Base-by-base conservation (phyloP, 1,284 basidiomycete species). In the Xerocomus nothofagi region DNA sequence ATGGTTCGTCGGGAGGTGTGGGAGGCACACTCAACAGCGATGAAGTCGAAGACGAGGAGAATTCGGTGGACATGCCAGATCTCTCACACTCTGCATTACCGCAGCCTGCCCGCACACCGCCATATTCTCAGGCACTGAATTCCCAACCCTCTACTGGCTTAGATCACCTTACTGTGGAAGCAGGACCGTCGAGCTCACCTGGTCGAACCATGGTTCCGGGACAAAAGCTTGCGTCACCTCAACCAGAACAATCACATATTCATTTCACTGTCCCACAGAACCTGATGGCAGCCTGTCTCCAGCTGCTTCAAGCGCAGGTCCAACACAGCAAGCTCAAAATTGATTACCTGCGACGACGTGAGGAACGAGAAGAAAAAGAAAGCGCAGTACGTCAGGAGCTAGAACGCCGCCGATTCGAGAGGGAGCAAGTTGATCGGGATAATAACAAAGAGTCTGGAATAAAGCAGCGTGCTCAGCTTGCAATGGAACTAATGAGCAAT, bases 321-420 rank as follows among this genome's bases (percentile, higher is more conserved):
- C 80, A 82, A 54, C 75, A 80, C 17, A 73, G 74, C 44, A 80
- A 80, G 58, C 72, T 80, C 65, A 83, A 84, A 59, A 70, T 84
- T 41, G 84, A 86, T 49, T 81, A 84, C 54, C 57, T 87, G 57
- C 75, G 79, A 48, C 71, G 82, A 50, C 73, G 80, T 18, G 81
- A 85, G 53, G 82, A 84, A 55, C 71, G 84, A 29, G 82, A 84
- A 59, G 80, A 80, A 55, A 74, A 72, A 56, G 81, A 83, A 52
- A 78, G 75, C 49, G 50, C 56, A 0, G 60, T 72, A 58, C 74
- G 80, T 36, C 71, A 69, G 53, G 80, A 79, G 57, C 55, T 72
- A 39, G 78, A 77, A 61, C 76, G 74, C 37, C 53, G 70, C 48
- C 71, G 72, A 56, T 58, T 73, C 53, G 76, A 79, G 53, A 69